Conservation (phyloP, 2,329 filamentous ascomycete species). For the Stemphylium beticola region DNA sequence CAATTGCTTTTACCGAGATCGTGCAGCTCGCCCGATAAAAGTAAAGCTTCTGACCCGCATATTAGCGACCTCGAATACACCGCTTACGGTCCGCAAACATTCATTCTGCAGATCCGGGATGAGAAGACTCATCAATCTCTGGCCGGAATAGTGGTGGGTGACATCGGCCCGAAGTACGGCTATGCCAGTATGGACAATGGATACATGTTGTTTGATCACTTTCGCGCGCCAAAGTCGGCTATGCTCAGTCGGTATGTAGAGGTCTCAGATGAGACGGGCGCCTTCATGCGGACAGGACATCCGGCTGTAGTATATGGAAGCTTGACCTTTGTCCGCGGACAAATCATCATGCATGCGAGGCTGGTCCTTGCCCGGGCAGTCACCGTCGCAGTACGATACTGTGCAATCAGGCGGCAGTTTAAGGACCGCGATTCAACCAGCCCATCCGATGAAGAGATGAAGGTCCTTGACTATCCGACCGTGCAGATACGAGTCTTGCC, state of each 20-base stretch:
- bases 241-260: constrained; percentile 58
- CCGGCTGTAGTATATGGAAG: constrained; percentile 59
- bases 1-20: constrained; percentile 54
- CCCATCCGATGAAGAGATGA: constrained; percentile 45
- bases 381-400: constrained; percentile 60
- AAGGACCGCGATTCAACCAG: constrained; percentile 54
- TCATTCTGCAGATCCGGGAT: constrained; percentile 60
- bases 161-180: constrained; percentile 63
- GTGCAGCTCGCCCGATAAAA: neutral
- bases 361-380: constrained; percentile 61
- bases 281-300: constrained; percentile 55
- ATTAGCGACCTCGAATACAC: constrained; percentile 36
- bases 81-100: constrained; percentile 59
- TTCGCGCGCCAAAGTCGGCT: constrained; percentile 55
- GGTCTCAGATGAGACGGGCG: constrained; percentile 55
- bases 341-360: constrained; percentile 58
- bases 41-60: constrained; percentile 20
- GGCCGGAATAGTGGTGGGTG: constrained; percentile 58
- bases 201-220: constrained; percentile 60
- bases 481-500: constrained; percentile 62
- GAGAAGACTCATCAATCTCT: constrained; percentile 56
- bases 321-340: constrained; percentile 56
- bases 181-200: constrained; percentile 61
- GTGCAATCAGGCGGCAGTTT: constrained; percentile 58
- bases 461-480: constrained; percentile 61